Conservation (phyloP, 2,329 filamentous ascomycete genomes). For the Fonsecaea pedrosoi region DNA sequence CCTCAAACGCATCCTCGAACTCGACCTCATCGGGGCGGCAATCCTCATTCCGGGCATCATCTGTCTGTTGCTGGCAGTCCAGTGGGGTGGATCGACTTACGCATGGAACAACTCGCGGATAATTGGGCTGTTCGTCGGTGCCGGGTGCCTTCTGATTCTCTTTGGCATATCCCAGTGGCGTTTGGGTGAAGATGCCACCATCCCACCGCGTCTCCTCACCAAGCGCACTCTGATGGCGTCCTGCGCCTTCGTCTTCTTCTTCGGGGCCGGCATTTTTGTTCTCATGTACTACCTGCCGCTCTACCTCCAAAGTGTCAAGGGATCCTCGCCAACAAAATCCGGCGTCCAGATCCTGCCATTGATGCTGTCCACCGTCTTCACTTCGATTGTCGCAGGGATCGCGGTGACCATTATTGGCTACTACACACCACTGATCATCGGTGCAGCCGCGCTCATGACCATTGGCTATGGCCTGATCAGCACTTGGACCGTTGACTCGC, state of each 20-base stretch:
- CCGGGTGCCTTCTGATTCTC: constrained; percentile 37
- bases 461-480: constrained; percentile 36
- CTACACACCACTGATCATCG: constrained; percentile 43
- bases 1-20: constrained; percentile 34
- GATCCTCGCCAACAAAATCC: constrained; percentile 39
- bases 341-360: constrained; percentile 48
- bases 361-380: constrained; percentile 46
- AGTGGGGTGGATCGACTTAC: constrained; percentile 56
- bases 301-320: constrained; percentile 45
- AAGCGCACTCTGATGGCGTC: constrained; percentile 40
- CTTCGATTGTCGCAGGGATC: constrained; percentile 40
- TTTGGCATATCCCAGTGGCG: constrained; percentile 39
- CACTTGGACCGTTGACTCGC: constrained; percentile 40
- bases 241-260: constrained; percentile 38
- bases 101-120: constrained; percentile 59
- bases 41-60: constrained; percentile 53
- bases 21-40: constrained; percentile 36
- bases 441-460: constrained; percentile 37
- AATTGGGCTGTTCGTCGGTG: constrained; percentile 46
- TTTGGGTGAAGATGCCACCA: constrained; percentile 36
- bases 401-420: constrained; percentile 40
- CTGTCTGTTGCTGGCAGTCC: constrained; percentile 55
- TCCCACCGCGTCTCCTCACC: constrained; percentile 40
- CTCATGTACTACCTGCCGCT: constrained; percentile 44
- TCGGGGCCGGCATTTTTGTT: constrained; percentile 36